Percentiles rank a stretch among this genome's conserved stretches.
Conservation (phyloP, 169 alveolate species). For the Eimeria falciformis region DNA sequence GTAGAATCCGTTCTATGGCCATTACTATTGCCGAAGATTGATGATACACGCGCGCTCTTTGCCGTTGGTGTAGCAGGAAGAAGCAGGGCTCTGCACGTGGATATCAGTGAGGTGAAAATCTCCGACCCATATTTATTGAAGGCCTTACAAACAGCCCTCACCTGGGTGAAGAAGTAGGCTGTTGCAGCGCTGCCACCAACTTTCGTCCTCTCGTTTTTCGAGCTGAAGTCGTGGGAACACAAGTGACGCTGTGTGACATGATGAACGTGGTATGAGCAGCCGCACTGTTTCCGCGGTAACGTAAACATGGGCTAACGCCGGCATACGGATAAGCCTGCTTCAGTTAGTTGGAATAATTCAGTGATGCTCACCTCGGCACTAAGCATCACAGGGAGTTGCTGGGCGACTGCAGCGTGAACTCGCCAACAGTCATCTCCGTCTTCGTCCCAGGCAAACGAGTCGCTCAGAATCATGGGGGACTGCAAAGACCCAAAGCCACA, state of each 20-base stretch:
- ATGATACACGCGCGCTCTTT: not conserved
- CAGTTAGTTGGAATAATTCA: not conserved
- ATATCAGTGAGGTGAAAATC: too few relatives aligned
- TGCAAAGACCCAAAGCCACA: not conserved
- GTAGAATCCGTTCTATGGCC: not conserved
- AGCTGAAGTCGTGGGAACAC: not conserved
- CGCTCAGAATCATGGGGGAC: constrained; percentile 36
- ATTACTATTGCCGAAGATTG: not conserved
- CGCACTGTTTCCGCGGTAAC: too few relatives aligned
- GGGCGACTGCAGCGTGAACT: constrained; percentile 66
- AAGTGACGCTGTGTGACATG: not conserved
- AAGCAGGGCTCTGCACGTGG: not conserved
- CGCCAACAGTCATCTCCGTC: constrained; percentile 72
- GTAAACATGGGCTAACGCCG: too few relatives aligned
- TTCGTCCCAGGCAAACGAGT: constrained; percentile 35
- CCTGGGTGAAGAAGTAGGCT: constrained; percentile 46
- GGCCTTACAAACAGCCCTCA: not conserved
- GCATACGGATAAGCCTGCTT: too few relatives aligned
- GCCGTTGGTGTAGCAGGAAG: not conserved
- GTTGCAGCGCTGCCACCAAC: constrained; percentile 30
- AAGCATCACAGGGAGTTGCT: constrained; percentile 58
- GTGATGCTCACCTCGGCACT: constrained; percentile 21
- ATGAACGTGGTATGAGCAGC: too few relatives aligned
- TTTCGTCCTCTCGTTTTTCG: constrained; percentile 21
- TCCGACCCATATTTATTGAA: too few relatives aligned